Evolutionary conservation across 176 grass and related monocot species (phyloP).

Genomic region (Oryza nivara): DNA sequence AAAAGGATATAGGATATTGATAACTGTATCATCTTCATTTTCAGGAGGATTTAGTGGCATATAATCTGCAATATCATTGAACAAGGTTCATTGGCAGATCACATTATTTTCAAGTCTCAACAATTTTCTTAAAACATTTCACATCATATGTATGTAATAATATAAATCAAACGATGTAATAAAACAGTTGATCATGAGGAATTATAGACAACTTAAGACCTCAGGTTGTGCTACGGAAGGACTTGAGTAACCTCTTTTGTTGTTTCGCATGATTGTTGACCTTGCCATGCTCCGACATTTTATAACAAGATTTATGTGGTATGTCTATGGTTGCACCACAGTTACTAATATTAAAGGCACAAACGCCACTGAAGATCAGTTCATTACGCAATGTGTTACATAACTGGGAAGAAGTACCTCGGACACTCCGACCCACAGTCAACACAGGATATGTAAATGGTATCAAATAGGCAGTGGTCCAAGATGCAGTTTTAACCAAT

Average conservation of each 20-base stretch:
- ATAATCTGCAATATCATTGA: slow-evolving; percentile 67
- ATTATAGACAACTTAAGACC: not conserved
- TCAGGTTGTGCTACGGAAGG: not conserved
- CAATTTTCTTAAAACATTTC: not conserved
- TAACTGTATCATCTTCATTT: slow-evolving; percentile 77
- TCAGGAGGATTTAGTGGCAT: slow-evolving; percentile 72
- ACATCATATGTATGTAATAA: slow-evolving; percentile 1
- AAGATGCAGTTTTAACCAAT: too few species aligned
- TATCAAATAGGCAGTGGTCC: too few species aligned
- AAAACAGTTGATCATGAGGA: not conserved
- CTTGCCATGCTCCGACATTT: not conserved
- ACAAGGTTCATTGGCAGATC: not conserved
- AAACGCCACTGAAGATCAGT: not conserved
- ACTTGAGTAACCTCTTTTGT: not conserved
- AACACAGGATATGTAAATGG: too few species aligned
- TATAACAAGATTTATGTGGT: not conserved
- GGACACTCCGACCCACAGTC: too few species aligned
- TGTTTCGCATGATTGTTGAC: not conserved
- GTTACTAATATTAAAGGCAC: not conserved
- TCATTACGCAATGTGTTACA: not conserved
- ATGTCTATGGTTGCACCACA: not conserved
- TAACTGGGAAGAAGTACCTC: slow-evolving; percentile 1
- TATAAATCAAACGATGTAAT: not conserved
- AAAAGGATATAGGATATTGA: slow-evolving; percentile 81
- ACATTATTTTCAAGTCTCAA: not conserved